A percentile compares a stretch with the other conserved stretches of the same genome.
phyloP scores from a whole-genome alignment of 768 basidiomycete species.

The Phanerodontia chrysosporium region DNA sequence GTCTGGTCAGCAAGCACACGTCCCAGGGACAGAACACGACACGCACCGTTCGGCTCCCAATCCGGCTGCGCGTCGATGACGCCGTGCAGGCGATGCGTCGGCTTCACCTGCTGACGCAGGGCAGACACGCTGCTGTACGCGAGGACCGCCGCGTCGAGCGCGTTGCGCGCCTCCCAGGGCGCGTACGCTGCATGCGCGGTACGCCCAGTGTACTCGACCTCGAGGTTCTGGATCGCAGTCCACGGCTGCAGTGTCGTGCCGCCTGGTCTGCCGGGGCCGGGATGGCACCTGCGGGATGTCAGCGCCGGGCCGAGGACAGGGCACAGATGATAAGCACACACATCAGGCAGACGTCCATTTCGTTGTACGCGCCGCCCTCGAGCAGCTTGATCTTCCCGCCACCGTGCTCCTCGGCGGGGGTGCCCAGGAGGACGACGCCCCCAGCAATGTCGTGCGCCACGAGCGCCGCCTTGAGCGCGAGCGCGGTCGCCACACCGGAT shows the following conservation, averaged over 20 bases:
- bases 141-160: slow-evolving; percentile 83
- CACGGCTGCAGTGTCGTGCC: slow-evolving; percentile 50
- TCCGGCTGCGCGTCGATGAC: slow-evolving; percentile 59
- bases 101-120: slow-evolving; percentile 84
- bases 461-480: slow-evolving; percentile 69
- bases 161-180: slow-evolving; percentile 86
- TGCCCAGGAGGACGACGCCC: slow-evolving; percentile 71
- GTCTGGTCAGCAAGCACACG: neutral
- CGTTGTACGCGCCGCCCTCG: slow-evolving; percentile 66
- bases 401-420: slow-evolving; percentile 78
- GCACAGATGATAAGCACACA: slow-evolving; percentile 20
- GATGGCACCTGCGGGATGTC: slow-evolving; percentile 59
- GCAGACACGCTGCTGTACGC: slow-evolving; percentile 77
- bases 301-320: neutral
- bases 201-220: slow-evolving; percentile 71
- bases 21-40: neutral
- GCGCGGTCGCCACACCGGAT: slow-evolving; percentile 68
- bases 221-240: slow-evolving; percentile 60
- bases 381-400: slow-evolving; percentile 76
- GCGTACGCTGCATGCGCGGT: slow-evolving; percentile 79
- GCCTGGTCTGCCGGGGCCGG: slow-evolving; percentile 49
- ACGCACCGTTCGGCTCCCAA: slow-evolving; percentile 65
- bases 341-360: slow-evolving; percentile 83
- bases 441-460: slow-evolving; percentile 59
- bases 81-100: slow-evolving; percentile 76